These are phyloP conservation scores for Boletus fagicola DNA, from an alignment of 768 basidiomycete genomes.

Conservation along the genomic window DNA sequence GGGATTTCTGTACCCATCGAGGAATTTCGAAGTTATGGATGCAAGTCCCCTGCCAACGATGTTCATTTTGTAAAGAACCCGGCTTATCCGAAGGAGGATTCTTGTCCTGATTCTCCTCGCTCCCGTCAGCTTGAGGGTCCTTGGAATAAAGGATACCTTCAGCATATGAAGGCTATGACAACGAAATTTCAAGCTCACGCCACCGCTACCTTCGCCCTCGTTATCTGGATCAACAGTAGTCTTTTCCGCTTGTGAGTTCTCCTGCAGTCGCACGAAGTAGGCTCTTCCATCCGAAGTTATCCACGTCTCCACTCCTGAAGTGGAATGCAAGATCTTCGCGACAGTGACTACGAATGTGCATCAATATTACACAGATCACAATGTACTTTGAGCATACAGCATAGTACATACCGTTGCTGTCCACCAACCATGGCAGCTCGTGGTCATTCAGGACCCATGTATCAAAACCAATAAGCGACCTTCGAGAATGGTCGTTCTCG, in stretches of 20 bases:
- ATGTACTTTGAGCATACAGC: neutral
- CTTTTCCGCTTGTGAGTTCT: slow-evolving; percentile 27
- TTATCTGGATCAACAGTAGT: neutral
- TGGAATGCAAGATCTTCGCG: slow-evolving; percentile 56
- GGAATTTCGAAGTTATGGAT: slow-evolving; percentile 73
- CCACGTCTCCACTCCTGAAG: slow-evolving; percentile 73
- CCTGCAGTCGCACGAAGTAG: slow-evolving; percentile 70
- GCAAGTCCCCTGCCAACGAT: slow-evolving; percentile 73
- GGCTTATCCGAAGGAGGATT: slow-evolving; percentile 4
- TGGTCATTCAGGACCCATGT: slow-evolving; percentile 69
- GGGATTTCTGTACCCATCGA: slow-evolving; percentile 78
- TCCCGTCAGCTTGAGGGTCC: slow-evolving; percentile 3
- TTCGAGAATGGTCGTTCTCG: slow-evolving; percentile 33
- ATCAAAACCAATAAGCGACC: slow-evolving; percentile 49
- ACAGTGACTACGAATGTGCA: slow-evolving; percentile 51
- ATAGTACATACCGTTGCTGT: slow-evolving; percentile 57
- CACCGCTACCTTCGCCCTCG: slow-evolving; percentile 54
- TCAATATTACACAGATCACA: neutral
- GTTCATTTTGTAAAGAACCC: slow-evolving; percentile 10
- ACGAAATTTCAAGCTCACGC: slow-evolving; percentile 30
- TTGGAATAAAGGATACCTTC: slow-evolving; percentile 8
- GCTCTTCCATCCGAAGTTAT: slow-evolving; percentile 81
- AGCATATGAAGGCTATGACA: neutral
- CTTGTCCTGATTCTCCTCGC: slow-evolving; percentile 8
- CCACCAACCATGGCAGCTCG: slow-evolving; percentile 73